Evolutionary conservation across 192 early-diverging fungal species (phyloP), one percentile per base, ranked within the genome.

Genomic region (Lobosporangium transversale): DNA sequence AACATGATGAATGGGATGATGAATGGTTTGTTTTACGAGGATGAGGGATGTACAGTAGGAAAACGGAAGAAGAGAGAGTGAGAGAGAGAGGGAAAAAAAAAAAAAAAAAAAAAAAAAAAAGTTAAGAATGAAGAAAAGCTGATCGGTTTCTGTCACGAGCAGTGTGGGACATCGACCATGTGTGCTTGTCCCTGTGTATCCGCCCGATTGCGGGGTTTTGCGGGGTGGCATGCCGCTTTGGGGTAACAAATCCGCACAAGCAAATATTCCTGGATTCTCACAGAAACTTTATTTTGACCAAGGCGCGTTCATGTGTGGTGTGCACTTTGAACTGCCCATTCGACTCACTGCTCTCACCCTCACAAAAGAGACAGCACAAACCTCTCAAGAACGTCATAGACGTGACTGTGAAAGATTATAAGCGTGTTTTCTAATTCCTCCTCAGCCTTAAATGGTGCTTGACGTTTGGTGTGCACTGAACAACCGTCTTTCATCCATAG

Each of bases 1-100:
- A 78, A 69, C 73, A 78, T 75, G 33, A 37, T 78, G 53, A 42
- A 50, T 42, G 27, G 47, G 32, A 40, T 33, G 20, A 33, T 59
- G 33, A 15, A 35, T n/a, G 45, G 45, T 14, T 40, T 49, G 60
- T 18, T 23, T 32, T 43, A 15, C 42, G 30, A 35, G 40, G 18
- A 43, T 58, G 44, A 43, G 53, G 31, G 31, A 53, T 23, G 24
- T 24, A 23, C 44, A 32, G 27, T 40, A 32, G 17, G 31, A 36
- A 44, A 40, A 58, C 59, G 32, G 37, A 48, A 29, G 27, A 29
- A 2, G 61, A 23, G 29, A 54, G 23, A 29, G 47, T 37, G 15
- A 35, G 31, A 40, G 40, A 60, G 23, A 54, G n/a, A 50, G 49
- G 45, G 55, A 27, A 8, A 17, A 15, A 49, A 59, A 18, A 51